Evolutionary conservation across 2,329 filamentous ascomycete species (phyloP).

Genomic region (Tolypocladium amazonense): DNA sequence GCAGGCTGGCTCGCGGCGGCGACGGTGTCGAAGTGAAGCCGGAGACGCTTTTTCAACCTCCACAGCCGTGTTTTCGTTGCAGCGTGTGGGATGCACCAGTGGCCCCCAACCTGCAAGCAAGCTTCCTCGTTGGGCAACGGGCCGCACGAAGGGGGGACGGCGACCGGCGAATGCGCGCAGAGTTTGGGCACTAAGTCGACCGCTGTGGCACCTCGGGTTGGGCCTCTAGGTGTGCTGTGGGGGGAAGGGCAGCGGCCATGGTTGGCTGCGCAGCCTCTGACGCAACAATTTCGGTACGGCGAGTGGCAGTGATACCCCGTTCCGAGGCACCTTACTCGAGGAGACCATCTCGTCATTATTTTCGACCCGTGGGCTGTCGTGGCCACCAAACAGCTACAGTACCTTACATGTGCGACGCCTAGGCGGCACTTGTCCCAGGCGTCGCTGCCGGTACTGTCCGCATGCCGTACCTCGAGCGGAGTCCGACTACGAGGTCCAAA

Average conservation of each 20-base stretch:
- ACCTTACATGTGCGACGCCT: background rate
- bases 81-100: background rate
- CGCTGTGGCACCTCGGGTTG: background rate
- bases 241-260: background rate
- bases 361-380: background rate
- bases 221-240: background rate
- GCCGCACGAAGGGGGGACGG: background rate
- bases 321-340: too few species aligned
- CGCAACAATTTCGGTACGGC: too few species aligned
- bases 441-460: background rate
- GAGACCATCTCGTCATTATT: too few species aligned
- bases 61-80: background rate
- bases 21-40: background rate
- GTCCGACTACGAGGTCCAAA: too few species aligned
- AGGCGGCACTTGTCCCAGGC: background rate
- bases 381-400: background rate
- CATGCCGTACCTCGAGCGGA: too few species aligned
- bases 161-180: background rate
- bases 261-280: background rate
- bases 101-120: background rate
- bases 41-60: background rate
- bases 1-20: background rate
- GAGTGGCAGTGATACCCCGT: too few species aligned
- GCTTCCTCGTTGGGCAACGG: background rate
- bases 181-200: background rate